phyloP scores from a whole-genome alignment of 108 stramenopile genomes.

The Mayamaea pseudoterrestris region DNA sequence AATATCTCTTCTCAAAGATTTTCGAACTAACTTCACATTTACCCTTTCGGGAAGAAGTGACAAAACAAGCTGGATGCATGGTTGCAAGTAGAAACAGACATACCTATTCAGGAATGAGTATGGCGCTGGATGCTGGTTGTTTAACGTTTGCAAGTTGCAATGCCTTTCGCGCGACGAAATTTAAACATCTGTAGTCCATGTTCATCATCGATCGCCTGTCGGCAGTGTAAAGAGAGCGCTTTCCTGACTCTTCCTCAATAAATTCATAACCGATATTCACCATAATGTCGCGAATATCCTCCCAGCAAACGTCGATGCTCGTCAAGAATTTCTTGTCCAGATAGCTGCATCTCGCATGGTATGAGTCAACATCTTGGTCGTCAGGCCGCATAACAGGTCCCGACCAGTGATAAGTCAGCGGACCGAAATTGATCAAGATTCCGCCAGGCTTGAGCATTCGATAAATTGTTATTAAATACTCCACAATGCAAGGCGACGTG shows the following conservation, averaged over 20 bases:
- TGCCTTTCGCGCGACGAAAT: constrained; percentile 69
- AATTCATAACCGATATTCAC: constrained; percentile 75
- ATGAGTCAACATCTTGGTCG: constrained; percentile 27
- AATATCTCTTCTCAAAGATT: neutral
- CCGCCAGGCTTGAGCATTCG: constrained; percentile 84
- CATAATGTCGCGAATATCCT: constrained; percentile 74
- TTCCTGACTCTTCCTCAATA: constrained; percentile 53
- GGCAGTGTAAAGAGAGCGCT: constrained; percentile 64
- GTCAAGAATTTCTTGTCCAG: constrained; percentile 57
- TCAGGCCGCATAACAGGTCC: constrained; percentile 45
- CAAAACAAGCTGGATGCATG: neutral
- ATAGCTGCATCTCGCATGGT: constrained; percentile 25
- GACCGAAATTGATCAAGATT: constrained; percentile 85
- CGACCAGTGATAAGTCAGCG: constrained; percentile 91
- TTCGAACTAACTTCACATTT: neutral
- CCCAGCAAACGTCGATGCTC: constrained; percentile 82
- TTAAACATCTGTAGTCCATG: constrained; percentile 66
- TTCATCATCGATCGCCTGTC: constrained; percentile 70
- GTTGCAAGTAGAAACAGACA: neutral
- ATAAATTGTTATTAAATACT: constrained; percentile 79
- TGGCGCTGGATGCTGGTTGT: neutral
- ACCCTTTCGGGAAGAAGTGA: neutral
- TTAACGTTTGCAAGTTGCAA: neutral
- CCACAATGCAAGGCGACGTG: constrained; percentile 72
- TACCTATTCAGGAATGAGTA: neutral